These are phyloP conservation scores for Pseudotulostoma volvatum DNA, from an alignment of 495 filamentous ascomycete species.

Conservation along the genomic window DNA sequence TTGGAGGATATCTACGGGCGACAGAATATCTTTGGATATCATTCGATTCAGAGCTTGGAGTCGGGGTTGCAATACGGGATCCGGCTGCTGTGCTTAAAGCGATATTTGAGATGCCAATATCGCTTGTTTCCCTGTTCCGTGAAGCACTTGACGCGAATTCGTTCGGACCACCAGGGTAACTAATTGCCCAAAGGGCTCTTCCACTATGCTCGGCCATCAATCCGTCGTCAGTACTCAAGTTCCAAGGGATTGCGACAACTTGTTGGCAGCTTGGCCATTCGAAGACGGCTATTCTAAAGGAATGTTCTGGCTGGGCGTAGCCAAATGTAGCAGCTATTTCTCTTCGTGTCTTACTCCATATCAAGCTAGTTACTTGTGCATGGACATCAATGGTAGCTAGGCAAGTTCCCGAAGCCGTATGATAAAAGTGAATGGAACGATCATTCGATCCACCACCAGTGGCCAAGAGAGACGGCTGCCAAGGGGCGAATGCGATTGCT, in stretches of 20 bases:
- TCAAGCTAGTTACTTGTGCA: conserved; percentile 82
- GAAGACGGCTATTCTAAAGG: conserved; percentile 83
- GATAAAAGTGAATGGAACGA: conserved; percentile 90
- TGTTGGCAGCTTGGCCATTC: conserved; percentile 88
- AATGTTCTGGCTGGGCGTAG: conserved; percentile 87
- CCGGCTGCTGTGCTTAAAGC: background rate
- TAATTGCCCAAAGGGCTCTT: conserved; percentile 31
- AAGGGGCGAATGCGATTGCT: conserved; percentile 93
- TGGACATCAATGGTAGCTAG: conserved; percentile 84
- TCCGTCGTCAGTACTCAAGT: background rate
- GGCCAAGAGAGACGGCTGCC: conserved; percentile 74
- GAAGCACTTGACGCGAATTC: conserved; percentile 5
- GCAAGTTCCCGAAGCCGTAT: conserved; percentile 67
- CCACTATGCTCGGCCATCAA: conserved; percentile 6
- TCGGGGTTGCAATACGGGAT: background rate
- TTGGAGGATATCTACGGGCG: background rate
- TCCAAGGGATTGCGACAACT: conserved; percentile 80
- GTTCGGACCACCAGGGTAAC: conserved; percentile 27
- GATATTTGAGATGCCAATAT: background rate
- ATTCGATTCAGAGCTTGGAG: background rate
- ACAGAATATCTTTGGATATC: background rate
- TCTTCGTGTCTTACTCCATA: conserved; percentile 72
- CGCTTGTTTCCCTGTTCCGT: background rate
- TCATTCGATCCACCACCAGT: conserved; percentile 91
- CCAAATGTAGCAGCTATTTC: conserved; percentile 92